These are phyloP conservation scores for Trametes cinnabarina DNA, from an alignment of 768 basidiomycete genomes.

Conservation along the genomic window DNA sequence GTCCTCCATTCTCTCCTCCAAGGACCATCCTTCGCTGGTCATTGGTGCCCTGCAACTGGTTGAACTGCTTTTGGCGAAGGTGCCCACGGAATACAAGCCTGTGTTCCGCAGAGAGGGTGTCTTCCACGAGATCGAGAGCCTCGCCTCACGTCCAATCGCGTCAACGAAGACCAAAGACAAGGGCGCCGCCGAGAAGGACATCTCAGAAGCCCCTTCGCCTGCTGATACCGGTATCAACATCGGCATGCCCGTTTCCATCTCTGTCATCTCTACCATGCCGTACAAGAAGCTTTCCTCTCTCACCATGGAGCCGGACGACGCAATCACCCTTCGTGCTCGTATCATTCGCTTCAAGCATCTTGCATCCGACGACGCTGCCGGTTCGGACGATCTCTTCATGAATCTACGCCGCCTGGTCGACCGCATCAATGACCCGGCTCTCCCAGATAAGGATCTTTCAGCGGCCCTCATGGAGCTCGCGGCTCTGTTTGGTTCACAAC, in stretches of 20 bases:
- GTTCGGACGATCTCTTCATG: conserved; percentile 61
- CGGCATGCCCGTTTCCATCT: conserved; percentile 39
- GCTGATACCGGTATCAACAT: conserved; percentile 36
- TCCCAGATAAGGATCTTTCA: conserved; percentile 61
- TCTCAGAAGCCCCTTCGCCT: conserved; percentile 38
- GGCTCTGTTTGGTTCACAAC: conserved; percentile 70
- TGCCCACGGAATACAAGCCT: conserved; percentile 81
- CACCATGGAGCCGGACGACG: conserved; percentile 82
- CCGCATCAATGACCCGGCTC: conserved; percentile 51
- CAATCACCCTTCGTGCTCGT: conserved; percentile 87
- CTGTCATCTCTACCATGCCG: conserved; percentile 45
- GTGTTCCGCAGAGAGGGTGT: conserved; percentile 95
- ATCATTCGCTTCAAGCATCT: conserved; percentile 85
- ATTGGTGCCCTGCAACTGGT: conserved; percentile 90
- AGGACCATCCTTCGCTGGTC: conserved; percentile 84
- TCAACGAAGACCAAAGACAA: conserved; percentile 50
- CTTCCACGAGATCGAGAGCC: conserved; percentile 85
- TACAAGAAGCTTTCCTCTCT: conserved; percentile 70
- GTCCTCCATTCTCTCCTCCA: conserved; percentile 88
- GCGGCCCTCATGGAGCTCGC: conserved; percentile 74
- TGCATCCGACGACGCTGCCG: conserved; percentile 50
- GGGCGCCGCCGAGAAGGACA: conserved; percentile 32
- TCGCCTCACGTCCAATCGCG: conserved; percentile 64
- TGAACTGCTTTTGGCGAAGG: conserved; percentile 83
- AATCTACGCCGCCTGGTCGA: conserved; percentile 64